Percentiles rank a stretch among this genome's conserved stretches.
Evolutionary conservation across 2,329 filamentous ascomycete species (phyloP).

Genomic region (Neocucurbitaria cava): DNA sequence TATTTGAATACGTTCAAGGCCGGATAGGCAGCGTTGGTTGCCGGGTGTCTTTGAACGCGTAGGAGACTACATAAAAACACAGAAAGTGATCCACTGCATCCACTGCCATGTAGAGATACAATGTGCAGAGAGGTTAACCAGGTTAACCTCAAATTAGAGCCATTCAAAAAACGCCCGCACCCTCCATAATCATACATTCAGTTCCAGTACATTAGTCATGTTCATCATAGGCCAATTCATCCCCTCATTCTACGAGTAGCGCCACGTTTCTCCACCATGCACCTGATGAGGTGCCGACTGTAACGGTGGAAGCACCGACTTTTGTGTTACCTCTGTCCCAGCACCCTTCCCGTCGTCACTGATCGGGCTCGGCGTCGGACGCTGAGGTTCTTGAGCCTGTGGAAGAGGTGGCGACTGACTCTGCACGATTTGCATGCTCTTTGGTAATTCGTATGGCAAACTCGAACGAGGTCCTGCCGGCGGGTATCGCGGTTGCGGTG

Average conservation of each 20-base stretch:
- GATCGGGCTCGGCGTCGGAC: constrained; percentile 42
- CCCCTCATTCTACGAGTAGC: constrained; percentile 23
- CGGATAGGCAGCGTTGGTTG: too few species aligned
- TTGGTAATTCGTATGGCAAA: constrained; percentile 21
- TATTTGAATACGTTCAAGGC: not conserved
- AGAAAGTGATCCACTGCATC: not conserved
- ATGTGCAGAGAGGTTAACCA: not conserved
- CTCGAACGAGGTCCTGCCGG: constrained; percentile 18
- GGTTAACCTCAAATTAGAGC: not conserved
- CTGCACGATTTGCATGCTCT: constrained; percentile 14
- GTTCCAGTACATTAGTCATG: constrained; percentile 10
- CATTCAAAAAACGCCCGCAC: not conserved
- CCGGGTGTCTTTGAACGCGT: not conserved
- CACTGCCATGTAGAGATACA: not conserved
- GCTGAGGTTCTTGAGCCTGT: constrained; percentile 27
- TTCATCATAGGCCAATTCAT: not conserved
- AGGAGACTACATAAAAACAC: not conserved
- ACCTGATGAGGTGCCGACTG: constrained; percentile 12
- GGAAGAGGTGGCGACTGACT: constrained; percentile 22
- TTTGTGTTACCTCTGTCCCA: constrained; percentile 8
- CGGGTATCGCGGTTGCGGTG: constrained; percentile 24
- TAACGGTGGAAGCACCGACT: constrained; percentile 7
- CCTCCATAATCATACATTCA: constrained; percentile 9
- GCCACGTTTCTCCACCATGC: constrained; percentile 44
- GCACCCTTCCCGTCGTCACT: constrained; percentile 39